phyloP scores from a whole-genome alignment of 495 filamentous ascomycete genomes.

The Viridothelium virens region DNA sequence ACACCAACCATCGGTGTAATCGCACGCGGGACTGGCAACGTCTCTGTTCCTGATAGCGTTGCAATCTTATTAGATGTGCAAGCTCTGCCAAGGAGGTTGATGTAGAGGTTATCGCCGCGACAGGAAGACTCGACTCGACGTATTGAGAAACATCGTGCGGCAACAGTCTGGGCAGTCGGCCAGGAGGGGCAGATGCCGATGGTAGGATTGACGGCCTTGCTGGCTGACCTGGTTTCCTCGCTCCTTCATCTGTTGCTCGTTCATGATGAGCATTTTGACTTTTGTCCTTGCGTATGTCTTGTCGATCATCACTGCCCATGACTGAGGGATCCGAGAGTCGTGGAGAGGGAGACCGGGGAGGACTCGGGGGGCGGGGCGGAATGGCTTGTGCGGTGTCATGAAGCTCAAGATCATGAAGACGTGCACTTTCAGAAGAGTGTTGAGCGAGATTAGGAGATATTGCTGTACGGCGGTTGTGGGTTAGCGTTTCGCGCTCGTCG shows the following conservation, averaged over 20 bases:
- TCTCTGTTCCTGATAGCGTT: conserved; percentile 67
- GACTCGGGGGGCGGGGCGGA: conserved; percentile 7
- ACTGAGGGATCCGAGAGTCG: background rate
- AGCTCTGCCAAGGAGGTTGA: conserved; percentile 63
- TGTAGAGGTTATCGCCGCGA: conserved; percentile 35
- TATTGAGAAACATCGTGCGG: conserved; percentile 38
- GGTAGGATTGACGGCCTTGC: conserved; percentile 22
- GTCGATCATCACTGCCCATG: conserved; percentile 10
- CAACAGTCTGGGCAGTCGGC: conserved; percentile 38
- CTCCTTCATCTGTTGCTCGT: background rate
- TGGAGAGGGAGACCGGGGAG: conserved; percentile 13
- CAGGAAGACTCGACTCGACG: conserved; percentile 31
- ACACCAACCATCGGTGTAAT: conserved; percentile 49
- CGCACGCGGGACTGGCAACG: conserved; percentile 57
- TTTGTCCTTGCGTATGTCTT: conserved; percentile 9
- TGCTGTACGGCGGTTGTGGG: background rate
- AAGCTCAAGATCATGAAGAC: conserved; percentile 7
- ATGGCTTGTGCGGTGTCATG: conserved; percentile 10
- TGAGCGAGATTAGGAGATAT: conserved; percentile 11
- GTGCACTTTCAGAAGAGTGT: background rate
- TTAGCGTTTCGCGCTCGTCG: conserved; percentile 25
- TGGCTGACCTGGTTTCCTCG: conserved; percentile 10
- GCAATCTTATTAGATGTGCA: conserved; percentile 60
- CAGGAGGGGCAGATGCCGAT: conserved; percentile 37
- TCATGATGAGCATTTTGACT: conserved; percentile 11